phyloP scores from a whole-genome alignment of 768 basidiomycete genomes.

The Crucibulum laeve region DNA sequence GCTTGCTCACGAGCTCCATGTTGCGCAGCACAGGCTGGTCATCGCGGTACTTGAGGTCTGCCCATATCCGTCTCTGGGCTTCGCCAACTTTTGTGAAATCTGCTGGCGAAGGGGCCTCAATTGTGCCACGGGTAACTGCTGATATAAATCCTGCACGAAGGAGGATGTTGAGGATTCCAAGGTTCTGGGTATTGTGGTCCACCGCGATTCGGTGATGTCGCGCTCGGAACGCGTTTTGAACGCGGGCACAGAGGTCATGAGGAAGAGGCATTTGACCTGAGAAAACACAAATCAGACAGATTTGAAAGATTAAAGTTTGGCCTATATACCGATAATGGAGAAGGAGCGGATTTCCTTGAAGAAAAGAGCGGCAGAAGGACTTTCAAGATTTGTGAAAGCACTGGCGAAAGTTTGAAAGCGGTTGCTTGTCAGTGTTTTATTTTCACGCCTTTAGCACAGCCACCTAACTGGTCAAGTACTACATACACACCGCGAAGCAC shows the following conservation, averaged over 20 bases:
- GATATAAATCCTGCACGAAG: conserved; percentile 87
- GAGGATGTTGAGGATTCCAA: conserved; percentile 89
- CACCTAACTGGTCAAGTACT: neutral
- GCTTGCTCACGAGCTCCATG: conserved; percentile 83
- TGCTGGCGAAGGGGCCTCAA: conserved; percentile 55
- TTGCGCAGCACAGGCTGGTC: conserved; percentile 77
- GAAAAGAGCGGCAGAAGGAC: too few relatives aligned
- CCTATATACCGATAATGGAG: too few relatives aligned
- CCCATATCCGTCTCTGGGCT: conserved; percentile 83
- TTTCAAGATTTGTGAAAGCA: too few relatives aligned
- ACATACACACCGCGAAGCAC: too few relatives aligned
- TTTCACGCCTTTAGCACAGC: neutral
- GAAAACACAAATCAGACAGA: neutral
- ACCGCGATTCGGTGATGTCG: conserved; percentile 76
- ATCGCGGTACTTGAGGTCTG: conserved; percentile 89
- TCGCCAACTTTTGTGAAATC: conserved; percentile 57
- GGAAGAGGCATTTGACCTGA: conserved; percentile 47
- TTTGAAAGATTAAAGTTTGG: too few relatives aligned
- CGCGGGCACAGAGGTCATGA: conserved; percentile 81
- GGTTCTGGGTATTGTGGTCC: conserved; percentile 82
- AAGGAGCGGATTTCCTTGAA: too few relatives aligned
- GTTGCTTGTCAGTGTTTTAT: neutral
- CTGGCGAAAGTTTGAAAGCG: neutral
- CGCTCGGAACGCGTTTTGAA: conserved; percentile 90
- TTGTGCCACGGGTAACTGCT: conserved; percentile 76